Percentiles rank a stretch among this genome's conserved stretches.
phyloP scores from a whole-genome alignment of 169 alveolate species.

The Eimeria tenella region DNA sequence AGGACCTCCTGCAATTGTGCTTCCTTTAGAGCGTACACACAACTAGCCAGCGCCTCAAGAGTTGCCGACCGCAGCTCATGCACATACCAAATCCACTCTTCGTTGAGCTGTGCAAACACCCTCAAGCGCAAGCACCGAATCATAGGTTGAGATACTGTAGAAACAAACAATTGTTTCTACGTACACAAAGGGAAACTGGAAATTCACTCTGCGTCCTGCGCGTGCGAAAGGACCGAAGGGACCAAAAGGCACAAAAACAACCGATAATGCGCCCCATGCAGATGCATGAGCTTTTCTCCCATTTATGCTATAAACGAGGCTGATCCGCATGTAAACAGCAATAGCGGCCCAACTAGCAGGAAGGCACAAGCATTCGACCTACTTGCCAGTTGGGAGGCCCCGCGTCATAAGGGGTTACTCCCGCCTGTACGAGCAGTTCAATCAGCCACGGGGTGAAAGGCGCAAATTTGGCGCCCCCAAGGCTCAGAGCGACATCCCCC shows the following conservation, averaged over 20 bases:
- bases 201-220: no score
- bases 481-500: slow-evolving; percentile 94
- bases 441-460: slow-evolving; percentile 87
- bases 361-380: neutral
- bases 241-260: no score
- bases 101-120: slow-evolving; percentile 87
- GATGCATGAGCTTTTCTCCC: no score
- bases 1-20: slow-evolving; percentile 86
- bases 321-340: neutral
- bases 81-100: slow-evolving; percentile 94
- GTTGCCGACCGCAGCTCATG: slow-evolving; percentile 93
- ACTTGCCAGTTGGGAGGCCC: slow-evolving; percentile 88
- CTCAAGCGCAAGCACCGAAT: neutral
- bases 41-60: slow-evolving; percentile 91
- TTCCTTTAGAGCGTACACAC: slow-evolving; percentile 92
- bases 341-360: no score
- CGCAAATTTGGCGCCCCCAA: slow-evolving; percentile 86
- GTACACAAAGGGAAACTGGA: no score
- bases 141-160: no score
- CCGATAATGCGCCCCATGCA: no score
- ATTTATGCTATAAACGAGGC: neutral
- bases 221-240: no score
- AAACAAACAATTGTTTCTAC: no score
- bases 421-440: slow-evolving; percentile 91
- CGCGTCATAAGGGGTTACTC: slow-evolving; percentile 89